Base-by-base conservation (phyloP, 352 stramenopile genomes). In the Elongisporangium prolatum region DNA sequence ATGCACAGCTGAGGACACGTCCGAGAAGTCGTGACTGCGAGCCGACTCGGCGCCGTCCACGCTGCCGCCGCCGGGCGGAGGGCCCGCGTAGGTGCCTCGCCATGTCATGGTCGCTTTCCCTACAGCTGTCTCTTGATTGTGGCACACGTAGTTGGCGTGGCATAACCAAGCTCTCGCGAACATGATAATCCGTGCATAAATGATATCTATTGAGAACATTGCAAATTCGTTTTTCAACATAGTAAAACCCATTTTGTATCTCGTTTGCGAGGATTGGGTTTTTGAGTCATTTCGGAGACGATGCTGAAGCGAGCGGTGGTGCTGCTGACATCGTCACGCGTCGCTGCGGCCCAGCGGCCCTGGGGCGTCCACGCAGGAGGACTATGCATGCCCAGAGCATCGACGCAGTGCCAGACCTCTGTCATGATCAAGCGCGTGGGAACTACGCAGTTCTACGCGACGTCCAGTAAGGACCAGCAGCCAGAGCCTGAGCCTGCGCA, bases 1-100 rank as follows among this genome's bases (percentile, higher is more conserved):
- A 4, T 44, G 34, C 11, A 49, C 21, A 47, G 49, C 37, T 18
- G 50, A 20, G 22, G 18, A 16, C 52, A 55, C 48, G 51, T 60
- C 8, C 54, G 59, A 49, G 54, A 65, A 40, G 60, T 65, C 65
- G 28, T 40, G 52, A 28, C 52, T 61, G 44, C 48, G 57, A 25
- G 48, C 34, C 0, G 54, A 65, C 9, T 57, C 55, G 28, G 10
- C 47, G 54, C 56, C 59, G 52, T 64, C 21, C 28, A 54, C 54
- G 20, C 38, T 48, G 40, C 38, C 58, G 10, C 48, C 28, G 25
- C 21, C 21, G 34, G 34, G 34, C 34, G 34, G 34, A 44, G 34
- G 34, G 34, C 34, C 34, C 34, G 34, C 11, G 34, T 44, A 44
- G 34, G 34, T 44, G 34, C 34, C 34, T 44, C 34, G 34, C 34